Base-by-base conservation (phyloP, 306 rosid genomes). In the Castanea sativa region DNA sequence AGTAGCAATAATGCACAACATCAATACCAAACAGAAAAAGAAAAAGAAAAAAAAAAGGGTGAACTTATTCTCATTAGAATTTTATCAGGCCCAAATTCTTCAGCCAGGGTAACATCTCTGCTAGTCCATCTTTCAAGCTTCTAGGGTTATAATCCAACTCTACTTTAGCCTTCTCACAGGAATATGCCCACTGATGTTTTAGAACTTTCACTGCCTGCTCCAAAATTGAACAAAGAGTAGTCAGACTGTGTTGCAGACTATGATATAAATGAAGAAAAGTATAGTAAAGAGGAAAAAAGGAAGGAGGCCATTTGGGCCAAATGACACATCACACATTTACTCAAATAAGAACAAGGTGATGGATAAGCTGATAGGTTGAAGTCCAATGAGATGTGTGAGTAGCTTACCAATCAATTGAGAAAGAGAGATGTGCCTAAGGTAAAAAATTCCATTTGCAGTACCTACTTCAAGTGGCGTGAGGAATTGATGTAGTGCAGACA, bases 151-250 rank as follows among this genome's bases (percentile, higher is more conserved):
- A 86, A 77, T 70, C 88, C 78, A 88, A 73, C 72, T 88, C 90
- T 71, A 27, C 43, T 83, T 79, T 86, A 19, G 90, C 87, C 83
- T 88, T 88, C 69, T 88, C 90, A 61, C 85, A 86, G 21, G 90
- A 88, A 78, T 92, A 95, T 75, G 89, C 92, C 98, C 98, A 95
- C 38, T 79, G 86, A 73, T 92, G 98, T 76, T 91, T 87, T 76
- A 91, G 75, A 83, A 88, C 92, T 69, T 79, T 6, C 75, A 91
- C 94, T 13, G 89, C 85, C 99, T 95, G 98, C 83, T 30, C 75
- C 90, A 80, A 59, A 3, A 85, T 74, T 23, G 80, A 75, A 33
- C 11, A 73, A 79, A 55, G 13, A 73, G n/a, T 7, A 1, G 16
- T 69, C 11, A 88, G 76, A 69, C 6, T 11, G 12, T 8, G 27